These are phyloP conservation scores for Bonnemaisonia californica DNA, from an alignment of 31 red algal species.

Conservation along the genomic window DNA sequence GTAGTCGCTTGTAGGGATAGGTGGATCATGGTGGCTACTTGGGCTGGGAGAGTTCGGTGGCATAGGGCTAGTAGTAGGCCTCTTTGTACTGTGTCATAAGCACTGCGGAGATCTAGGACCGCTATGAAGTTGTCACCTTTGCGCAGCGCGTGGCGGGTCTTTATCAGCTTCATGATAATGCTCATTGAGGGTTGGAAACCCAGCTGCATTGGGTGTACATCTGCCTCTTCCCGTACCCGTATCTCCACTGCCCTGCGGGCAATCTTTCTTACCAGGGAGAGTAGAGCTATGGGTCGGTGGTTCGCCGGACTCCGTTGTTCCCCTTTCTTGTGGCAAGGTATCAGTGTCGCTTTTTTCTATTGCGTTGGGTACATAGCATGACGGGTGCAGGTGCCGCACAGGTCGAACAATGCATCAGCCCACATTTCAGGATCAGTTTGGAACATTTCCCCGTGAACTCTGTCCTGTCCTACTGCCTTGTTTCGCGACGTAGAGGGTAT, in stretches of 20 bases:
- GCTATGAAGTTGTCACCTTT: background rate
- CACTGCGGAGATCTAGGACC: background rate
- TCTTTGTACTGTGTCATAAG: background rate
- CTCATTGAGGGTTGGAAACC: background rate
- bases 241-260: background rate
- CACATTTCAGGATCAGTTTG: too few relatives aligned
- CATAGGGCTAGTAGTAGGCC: background rate
- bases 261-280: background rate
- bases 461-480: too few relatives aligned
- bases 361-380: too few relatives aligned
- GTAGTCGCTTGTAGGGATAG: background rate
- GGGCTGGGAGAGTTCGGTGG: background rate
- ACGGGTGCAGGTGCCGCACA: too few relatives aligned
- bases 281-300: background rate
- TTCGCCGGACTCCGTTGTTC: background rate
- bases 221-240: background rate
- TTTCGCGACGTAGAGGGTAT: too few relatives aligned
- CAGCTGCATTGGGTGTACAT: background rate
- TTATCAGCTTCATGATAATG: background rate
- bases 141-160: too few relatives aligned
- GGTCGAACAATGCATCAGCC: too few relatives aligned
- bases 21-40: background rate
- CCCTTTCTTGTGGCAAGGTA: too few relatives aligned
- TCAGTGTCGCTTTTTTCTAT: too few relatives aligned
- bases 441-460: too few relatives aligned